A percentile compares a stretch with the other conserved stretches of the same genome.
Evolutionary conservation across 805 yeast species (phyloP).

Genomic region (Kuraishia ogatae): DNA sequence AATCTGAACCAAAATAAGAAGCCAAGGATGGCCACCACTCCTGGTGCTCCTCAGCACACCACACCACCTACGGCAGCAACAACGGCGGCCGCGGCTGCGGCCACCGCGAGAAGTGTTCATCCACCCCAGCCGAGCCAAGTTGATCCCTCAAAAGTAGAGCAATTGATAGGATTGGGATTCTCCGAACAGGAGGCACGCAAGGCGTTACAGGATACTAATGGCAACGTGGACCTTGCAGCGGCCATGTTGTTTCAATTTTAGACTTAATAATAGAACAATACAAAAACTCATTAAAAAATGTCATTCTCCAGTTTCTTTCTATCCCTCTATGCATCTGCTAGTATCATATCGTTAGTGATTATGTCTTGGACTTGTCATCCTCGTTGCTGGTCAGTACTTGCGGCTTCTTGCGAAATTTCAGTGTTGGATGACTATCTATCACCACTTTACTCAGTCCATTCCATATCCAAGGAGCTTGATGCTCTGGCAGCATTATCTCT

Average conservation of each 20-base stretch:
- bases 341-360: neutral
- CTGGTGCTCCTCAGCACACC: conserved; percentile 1
- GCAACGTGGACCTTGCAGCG: conserved; percentile 84
- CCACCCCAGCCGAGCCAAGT: conserved; percentile 12
- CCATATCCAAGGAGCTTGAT: conserved; percentile 59
- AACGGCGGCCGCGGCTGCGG: conserved; percentile 10
- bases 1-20: neutral
- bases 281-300: neutral
- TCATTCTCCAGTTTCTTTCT: neutral
- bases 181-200: conserved; percentile 48
- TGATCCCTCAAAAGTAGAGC: conserved; percentile 23
- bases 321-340: neutral
- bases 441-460: conserved; percentile 51
- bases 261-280: conserved; percentile 1
- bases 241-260: conserved; percentile 41
- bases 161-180: conserved; percentile 65
- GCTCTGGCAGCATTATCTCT: conserved; percentile 44
- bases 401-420: conserved; percentile 10
- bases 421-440: conserved; percentile 46
- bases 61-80: conserved; percentile 8
- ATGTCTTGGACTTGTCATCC: neutral
- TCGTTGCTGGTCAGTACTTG: neutral
- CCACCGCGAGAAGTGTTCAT: conserved; percentile 14
- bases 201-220: conserved; percentile 61
- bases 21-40: conserved; percentile 1